Conservation (phyloP, 2,329 filamentous ascomycete genomes). For the Botrytis elliptica region DNA sequence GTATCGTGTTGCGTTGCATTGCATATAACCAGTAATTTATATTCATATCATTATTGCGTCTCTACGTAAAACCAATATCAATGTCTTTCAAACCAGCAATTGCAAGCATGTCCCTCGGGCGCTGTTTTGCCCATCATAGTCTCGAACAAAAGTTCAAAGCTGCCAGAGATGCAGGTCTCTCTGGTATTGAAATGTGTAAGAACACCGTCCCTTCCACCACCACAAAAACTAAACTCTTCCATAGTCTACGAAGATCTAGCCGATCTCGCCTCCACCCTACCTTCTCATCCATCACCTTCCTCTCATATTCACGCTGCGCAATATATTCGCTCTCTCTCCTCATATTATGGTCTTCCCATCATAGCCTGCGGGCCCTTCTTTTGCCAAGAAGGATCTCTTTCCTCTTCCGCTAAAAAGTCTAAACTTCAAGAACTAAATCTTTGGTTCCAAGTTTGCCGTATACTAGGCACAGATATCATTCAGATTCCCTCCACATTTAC, state of each 20-base stretch:
- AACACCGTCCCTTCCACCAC: background rate
- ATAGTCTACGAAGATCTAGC: slow-evolving; percentile 69
- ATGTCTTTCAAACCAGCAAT: slow-evolving; percentile 64
- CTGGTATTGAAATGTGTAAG: slow-evolving; percentile 65
- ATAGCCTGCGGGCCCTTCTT: slow-evolving; percentile 64
- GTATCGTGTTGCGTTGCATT: background rate
- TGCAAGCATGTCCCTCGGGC: slow-evolving; percentile 73
- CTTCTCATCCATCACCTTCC: slow-evolving; percentile 40
- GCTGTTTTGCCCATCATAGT: slow-evolving; percentile 47
- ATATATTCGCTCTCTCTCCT: slow-evolving; percentile 57
- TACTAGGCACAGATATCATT: slow-evolving; percentile 69
- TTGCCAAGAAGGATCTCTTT: slow-evolving; percentile 72
- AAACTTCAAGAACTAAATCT: slow-evolving; percentile 62
- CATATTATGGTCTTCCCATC: slow-evolving; percentile 54
- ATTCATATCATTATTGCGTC: background rate
- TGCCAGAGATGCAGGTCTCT: slow-evolving; percentile 62
- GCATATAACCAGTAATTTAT: background rate
- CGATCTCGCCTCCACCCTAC: slow-evolving; percentile 49
- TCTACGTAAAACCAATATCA: slow-evolving; percentile 29
- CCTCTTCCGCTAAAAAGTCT: slow-evolving; percentile 56
- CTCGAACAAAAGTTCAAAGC: slow-evolving; percentile 66
- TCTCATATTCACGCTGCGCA: slow-evolving; percentile 55
- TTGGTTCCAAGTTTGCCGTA: slow-evolving; percentile 67
- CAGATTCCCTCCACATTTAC: slow-evolving; percentile 69
- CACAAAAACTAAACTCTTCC: background rate